Base-by-base conservation (phyloP, 768 basidiomycete species). In the Tephrocybe rancida region DNA sequence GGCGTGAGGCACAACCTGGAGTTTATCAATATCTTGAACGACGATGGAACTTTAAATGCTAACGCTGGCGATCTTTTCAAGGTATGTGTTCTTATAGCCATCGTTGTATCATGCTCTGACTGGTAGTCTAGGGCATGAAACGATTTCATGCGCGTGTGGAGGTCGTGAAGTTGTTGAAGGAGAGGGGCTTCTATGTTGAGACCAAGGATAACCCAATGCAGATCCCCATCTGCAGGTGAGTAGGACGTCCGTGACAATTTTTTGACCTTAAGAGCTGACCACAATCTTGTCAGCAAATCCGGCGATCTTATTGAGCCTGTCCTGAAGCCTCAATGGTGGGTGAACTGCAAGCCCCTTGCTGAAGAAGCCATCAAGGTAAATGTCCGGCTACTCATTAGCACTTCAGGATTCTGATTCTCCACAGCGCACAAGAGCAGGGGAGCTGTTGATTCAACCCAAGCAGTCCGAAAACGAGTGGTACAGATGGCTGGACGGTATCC, bases 241-340 rank as follows among this genome's bases (percentile, higher is more conserved):
- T 67, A 11, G 13, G 13, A 6, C 30, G 7, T 6, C 29, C 29
- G 7, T 19, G 29, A 21, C 50, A 29, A 8, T 8, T 11, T 37
- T 32, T 11, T 13, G 9, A 24, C 8, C 10, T 50, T 37, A 4
- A 14, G 35, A 13, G 19, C 30, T 1, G n/a, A 9, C 10, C 49
- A 56, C 61, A 1, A 64, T 18, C 24, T 25, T 38, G 48, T 2
- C 59, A 96, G 91, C 61, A 96, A 97, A 81, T 97, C 94, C 2
- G 96, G 96, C 1, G 97, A 99, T 67, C 71, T 99, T 49, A 97
- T 98, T 60, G 97, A 99, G 70, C 88, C 92, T 1, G 75, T 98
- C 19, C 75, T 98, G 63, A 98, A 97, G 70, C 97, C 97, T 0
- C 97, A 99, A 67, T 99, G 97, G 97, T 99, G 96, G 95, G 89